A percentile compares a stretch with the other conserved stretches of the same genome.
Conservation (phyloP, 352 stramenopile genomes). For the Pythium folliculosum region DNA sequence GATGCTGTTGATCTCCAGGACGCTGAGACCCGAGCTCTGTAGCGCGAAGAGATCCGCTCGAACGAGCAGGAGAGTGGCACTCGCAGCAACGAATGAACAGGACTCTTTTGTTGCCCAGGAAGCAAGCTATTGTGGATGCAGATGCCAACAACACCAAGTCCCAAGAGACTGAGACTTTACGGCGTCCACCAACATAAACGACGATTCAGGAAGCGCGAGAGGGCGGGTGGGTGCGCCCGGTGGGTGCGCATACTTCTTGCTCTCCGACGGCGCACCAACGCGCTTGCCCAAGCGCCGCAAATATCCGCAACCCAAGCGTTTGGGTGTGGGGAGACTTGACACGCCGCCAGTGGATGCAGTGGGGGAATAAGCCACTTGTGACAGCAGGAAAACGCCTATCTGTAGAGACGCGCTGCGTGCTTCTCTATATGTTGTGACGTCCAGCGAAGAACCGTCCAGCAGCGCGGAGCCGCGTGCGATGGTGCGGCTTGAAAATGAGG, state of each 20-base stretch:
- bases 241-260: too few species aligned
- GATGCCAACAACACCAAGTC: too few species aligned
- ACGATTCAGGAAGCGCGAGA: too few species aligned
- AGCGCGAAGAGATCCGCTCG: not conserved
- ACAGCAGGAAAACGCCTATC: not conserved
- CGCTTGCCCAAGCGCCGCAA: too few species aligned
- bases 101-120: too few species aligned
- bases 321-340: too few species aligned
- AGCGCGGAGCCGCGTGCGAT: not conserved
- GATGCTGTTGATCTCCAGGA: not conserved
- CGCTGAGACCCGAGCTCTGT: not conserved
- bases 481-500: not conserved
- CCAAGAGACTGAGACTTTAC: too few species aligned
- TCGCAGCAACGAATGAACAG: not conserved
- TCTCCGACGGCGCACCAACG: not conserved
- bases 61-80: not conserved
- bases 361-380: not conserved
- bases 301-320: too few species aligned
- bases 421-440: not conserved
- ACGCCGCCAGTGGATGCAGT: not conserved
- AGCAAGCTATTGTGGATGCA: too few species aligned
- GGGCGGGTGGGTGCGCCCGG: too few species aligned
- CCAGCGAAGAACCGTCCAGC: slow-evolving; percentile 4
- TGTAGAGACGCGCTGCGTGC: not conserved
- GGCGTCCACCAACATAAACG: too few species aligned